Evolutionary conservation across 805 yeast species (phyloP).

Genomic region (Myxozyma vanderwaltii): DNA sequence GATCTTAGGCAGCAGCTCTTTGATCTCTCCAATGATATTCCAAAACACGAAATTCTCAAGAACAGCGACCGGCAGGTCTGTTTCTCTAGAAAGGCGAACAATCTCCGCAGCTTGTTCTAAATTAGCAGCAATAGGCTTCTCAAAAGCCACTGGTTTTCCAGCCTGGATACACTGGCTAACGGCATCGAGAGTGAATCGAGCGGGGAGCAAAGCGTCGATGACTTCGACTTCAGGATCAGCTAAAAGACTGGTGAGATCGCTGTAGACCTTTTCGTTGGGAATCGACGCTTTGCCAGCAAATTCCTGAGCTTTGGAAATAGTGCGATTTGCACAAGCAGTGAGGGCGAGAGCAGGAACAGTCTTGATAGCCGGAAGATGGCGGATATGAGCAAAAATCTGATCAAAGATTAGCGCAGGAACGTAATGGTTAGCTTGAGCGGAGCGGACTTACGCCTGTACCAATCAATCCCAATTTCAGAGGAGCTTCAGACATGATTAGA

Average conservation of each 20-base stretch:
- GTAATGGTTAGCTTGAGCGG: too few species aligned
- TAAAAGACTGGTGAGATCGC: slow-evolving; percentile 64
- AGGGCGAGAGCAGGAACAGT: slow-evolving; percentile 57
- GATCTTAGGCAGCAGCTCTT: slow-evolving; percentile 63
- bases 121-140: slow-evolving; percentile 91
- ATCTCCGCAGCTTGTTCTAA: slow-evolving; percentile 78
- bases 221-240: slow-evolving; percentile 68
- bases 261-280: slow-evolving; percentile 54
- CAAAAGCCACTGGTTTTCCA: slow-evolving; percentile 78
- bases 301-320: slow-evolving; percentile 75
- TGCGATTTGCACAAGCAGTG: slow-evolving; percentile 78
- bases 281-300: slow-evolving; percentile 68
- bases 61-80: slow-evolving; percentile 70
- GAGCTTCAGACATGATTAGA: too few species aligned
- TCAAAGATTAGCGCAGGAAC: too few species aligned
- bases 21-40: slow-evolving; percentile 58
- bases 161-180: slow-evolving; percentile 70
- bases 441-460: slow-evolving; percentile 15
- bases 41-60: slow-evolving; percentile 87
- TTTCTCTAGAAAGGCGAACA: slow-evolving; percentile 61
- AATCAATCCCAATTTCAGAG: slow-evolving; percentile 11
- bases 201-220: slow-evolving; percentile 89
- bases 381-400: slow-evolving; percentile 80
- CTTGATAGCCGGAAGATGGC: slow-evolving; percentile 71
- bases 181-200: slow-evolving; percentile 69